Percentiles rank a stretch among this genome's conserved stretches.
Conservation (phyloP, 176 grass and related monocot genomes). For the Cenchrus purpureus region DNA sequence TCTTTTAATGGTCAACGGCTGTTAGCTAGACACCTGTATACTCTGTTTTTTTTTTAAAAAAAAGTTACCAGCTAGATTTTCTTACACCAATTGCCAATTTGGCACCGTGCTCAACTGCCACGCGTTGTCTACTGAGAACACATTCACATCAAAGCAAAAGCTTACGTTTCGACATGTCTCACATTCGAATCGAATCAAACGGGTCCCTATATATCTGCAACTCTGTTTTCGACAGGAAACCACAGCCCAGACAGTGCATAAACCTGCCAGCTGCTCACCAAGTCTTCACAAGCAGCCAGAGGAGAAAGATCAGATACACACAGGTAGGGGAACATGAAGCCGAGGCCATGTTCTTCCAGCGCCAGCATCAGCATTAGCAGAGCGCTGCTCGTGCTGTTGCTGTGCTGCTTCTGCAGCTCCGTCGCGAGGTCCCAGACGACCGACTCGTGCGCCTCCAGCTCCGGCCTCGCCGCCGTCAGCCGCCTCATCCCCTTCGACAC, state of each 20-base stretch:
- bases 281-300: neutral
- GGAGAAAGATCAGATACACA: neutral
- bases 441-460: constrained; percentile 49
- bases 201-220: neutral
- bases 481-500: constrained; percentile 63
- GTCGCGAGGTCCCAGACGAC: constrained; percentile 19
- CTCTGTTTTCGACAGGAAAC: constrained; percentile 4
- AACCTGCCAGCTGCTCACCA: neutral
- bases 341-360: neutral
- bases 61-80: too few species aligned
- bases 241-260: neutral
- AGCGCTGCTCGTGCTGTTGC: neutral
- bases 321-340: constrained; percentile 17
- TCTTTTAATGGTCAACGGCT: too few species aligned
- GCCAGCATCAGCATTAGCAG: neutral
- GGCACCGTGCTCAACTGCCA: neutral
- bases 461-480: constrained; percentile 39
- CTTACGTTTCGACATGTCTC: neutral
- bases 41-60: too few species aligned
- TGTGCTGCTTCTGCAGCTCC: neutral
- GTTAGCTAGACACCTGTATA: too few species aligned
- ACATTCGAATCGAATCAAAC: neutral
- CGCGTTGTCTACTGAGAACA: neutral
- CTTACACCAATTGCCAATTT: neutral
- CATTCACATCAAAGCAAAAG: neutral